Evolutionary conservation across 2,329 filamentous ascomycete genomes (phyloP).

Genomic region (Pyrenochaeta sp.): DNA sequence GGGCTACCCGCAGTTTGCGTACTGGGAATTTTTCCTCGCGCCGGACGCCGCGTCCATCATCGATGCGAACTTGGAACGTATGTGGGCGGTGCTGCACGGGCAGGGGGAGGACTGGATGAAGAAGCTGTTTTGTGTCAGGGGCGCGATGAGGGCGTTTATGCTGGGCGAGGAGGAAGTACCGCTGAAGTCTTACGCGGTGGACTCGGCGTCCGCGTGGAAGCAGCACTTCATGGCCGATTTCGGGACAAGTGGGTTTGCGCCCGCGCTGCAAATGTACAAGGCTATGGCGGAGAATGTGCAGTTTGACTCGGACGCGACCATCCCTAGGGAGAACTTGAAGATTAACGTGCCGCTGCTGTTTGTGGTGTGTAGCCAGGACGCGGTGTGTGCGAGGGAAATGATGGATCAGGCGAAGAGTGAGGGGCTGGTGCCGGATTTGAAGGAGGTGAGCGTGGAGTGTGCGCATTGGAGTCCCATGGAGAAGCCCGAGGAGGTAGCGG

Average conservation of each 20-base stretch:
- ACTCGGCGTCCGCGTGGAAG: slow-evolving; percentile 23
- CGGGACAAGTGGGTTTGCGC: slow-evolving; percentile 32
- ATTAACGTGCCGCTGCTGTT: slow-evolving; percentile 46
- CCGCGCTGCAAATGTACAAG: slow-evolving; percentile 45
- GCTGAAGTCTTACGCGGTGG: slow-evolving; percentile 39
- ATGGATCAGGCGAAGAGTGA: slow-evolving; percentile 27
- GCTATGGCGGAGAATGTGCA: slow-evolving; percentile 30
- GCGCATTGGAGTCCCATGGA: slow-evolving; percentile 37
- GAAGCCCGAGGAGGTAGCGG: slow-evolving; percentile 5
- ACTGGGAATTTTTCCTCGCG: slow-evolving; percentile 19
- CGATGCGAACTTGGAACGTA: slow-evolving; percentile 41
- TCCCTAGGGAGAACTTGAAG: slow-evolving; percentile 12
- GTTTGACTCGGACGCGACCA: slow-evolving; percentile 25
- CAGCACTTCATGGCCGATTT: slow-evolving; percentile 40
- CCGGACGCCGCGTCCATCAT: not conserved
- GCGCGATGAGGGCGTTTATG: slow-evolving; percentile 40
- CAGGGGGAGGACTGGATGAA: slow-evolving; percentile 39
- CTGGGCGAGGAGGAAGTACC: not conserved
- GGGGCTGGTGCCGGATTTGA: slow-evolving; percentile 32
- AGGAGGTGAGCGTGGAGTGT: slow-evolving; percentile 32
- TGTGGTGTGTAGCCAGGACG: slow-evolving; percentile 37
- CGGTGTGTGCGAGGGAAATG: slow-evolving; percentile 34
- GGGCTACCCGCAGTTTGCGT: slow-evolving; percentile 47
- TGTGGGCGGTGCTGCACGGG: slow-evolving; percentile 44
- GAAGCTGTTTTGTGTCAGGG: slow-evolving; percentile 46